Evolutionary conservation across 441 rosid genomes (phyloP), one percentile per base, ranked within the genome.

Genomic region (Francoa sonchifolia): DNA sequence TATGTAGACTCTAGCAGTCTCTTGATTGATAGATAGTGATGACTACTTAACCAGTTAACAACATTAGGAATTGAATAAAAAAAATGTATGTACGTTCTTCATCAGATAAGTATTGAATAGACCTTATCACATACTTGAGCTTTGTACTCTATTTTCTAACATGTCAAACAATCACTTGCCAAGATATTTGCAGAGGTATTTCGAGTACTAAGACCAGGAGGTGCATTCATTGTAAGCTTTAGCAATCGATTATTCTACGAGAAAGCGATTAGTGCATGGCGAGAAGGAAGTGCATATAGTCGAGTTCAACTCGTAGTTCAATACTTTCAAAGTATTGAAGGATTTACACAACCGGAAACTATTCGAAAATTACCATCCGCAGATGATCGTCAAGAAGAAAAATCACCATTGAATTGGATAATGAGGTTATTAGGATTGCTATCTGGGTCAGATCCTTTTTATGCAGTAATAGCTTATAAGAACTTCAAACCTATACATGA

Each of bases 181-280:
- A n/a, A 79, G 94, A 84, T 78, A 40, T 83, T 84, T 59, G 75
- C 78, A 10, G 73, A 84, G 54, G 74, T 81, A 54, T 76, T 66
- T 52, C 58, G 90, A 23, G 77, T 79, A 46, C 63, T 89, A 15
- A 77, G 69, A 58, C 85, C 90, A 0, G 97, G 95, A 51, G 94
- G 97, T 8, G 57, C 68, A 13, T 68, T 79, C 46, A 72, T 84
- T 14, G 86, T 72, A 45, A 77, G 95, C 69, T 84, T 88, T 39
- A 88, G 95, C 85, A 88, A 77, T 55, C 57, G 94, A 22, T 65
- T 84, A 65, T 88, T 88, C 64, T 81, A 79, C 37, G 94, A 88
- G 66, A 88, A 88, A 70, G 94, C 88, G 19, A 67, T 81, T 22
- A 59, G 61, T 40, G 68, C 70, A 16, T 83, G 95, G 97, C 62